Conservation (phyloP, 148 eudicot species). For the Cornus suecica region DNA sequence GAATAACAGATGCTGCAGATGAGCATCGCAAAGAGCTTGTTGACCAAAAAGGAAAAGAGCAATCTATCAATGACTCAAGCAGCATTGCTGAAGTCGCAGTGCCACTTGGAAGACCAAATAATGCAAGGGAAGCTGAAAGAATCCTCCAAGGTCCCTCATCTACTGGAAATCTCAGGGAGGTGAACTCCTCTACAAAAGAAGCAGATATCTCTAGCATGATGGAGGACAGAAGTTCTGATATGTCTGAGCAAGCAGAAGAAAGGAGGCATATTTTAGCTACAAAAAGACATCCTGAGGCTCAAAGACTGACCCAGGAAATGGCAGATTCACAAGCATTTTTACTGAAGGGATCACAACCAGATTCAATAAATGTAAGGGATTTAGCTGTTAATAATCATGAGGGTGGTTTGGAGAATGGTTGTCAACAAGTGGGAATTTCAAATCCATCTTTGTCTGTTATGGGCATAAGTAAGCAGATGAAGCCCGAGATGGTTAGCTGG, state of each 20-base stretch:
- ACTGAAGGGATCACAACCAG: slow-evolving; percentile 26
- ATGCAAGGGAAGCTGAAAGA: slow-evolving; percentile 35
- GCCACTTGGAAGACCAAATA: slow-evolving; percentile 33
- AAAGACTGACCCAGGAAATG: slow-evolving; percentile 34
- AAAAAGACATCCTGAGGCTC: slow-evolving; percentile 35
- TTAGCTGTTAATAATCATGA: slow-evolving; percentile 31
- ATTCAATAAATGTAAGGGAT: slow-evolving; percentile 32
- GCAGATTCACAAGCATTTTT: slow-evolving; percentile 36
- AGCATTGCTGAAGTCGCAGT: slow-evolving; percentile 39
- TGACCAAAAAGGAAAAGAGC: slow-evolving; percentile 63
- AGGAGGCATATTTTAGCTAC: slow-evolving; percentile 20
- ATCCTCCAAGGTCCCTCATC: slow-evolving; percentile 29
- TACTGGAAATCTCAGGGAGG: slow-evolving; percentile 26
- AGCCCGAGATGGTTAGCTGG: slow-evolving; percentile 50
- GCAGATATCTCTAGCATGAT: slow-evolving; percentile 32
- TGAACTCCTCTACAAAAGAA: slow-evolving; percentile 35
- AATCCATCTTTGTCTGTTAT: slow-evolving; percentile 24
- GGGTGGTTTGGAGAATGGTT: slow-evolving; percentile 30
- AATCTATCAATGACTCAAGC: slow-evolving; percentile 38
- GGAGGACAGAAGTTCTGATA: slow-evolving; percentile 28
- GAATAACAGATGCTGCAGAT: slow-evolving; percentile 45
- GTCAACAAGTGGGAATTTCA: slow-evolving; percentile 25
- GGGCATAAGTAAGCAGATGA: slow-evolving; percentile 44
- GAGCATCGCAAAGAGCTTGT: slow-evolving; percentile 53
- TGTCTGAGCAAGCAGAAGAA: slow-evolving; percentile 34